Evolutionary conservation across 2,329 filamentous ascomycete genomes (phyloP).

Genomic region (Cadophora gregata): DNA sequence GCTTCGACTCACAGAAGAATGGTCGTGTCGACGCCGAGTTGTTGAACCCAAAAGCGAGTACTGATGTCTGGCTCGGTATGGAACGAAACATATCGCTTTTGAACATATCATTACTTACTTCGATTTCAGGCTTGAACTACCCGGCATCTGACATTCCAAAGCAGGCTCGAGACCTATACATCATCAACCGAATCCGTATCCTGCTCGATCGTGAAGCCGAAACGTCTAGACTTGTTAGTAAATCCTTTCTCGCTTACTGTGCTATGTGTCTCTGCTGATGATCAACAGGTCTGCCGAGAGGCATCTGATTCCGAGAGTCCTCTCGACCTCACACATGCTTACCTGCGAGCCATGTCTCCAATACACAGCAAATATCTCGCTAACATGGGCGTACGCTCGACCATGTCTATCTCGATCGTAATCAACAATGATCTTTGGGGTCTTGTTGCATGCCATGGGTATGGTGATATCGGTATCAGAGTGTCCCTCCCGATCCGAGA

Average conservation of each 20-base stretch:
- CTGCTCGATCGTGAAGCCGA: conserved; percentile 82
- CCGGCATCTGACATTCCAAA: conserved; percentile 85
- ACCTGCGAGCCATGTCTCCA: conserved; percentile 86
- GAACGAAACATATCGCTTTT: too few relatives aligned
- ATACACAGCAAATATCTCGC: conserved; percentile 84
- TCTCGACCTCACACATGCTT: conserved; percentile 82
- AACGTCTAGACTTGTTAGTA: conserved; percentile 67
- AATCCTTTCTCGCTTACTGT: not conserved
- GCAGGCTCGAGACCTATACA: conserved; percentile 84
- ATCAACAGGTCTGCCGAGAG: conserved; percentile 66
- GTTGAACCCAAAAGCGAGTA: conserved; percentile 34
- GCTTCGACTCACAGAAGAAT: conserved; percentile 38
- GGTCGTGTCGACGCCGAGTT: conserved; percentile 40
- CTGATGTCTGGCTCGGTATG: conserved; percentile 36
- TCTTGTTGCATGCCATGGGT: conserved; percentile 82
- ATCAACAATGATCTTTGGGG: conserved; percentile 87
- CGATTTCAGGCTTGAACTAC: conserved; percentile 64
- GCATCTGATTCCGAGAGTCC: conserved; percentile 73
- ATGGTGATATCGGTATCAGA: conserved; percentile 77
- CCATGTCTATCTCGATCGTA: conserved; percentile 91
- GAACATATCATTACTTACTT: not conserved
- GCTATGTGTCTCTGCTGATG: not conserved
- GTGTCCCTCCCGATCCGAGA: conserved; percentile 89
- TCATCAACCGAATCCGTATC: conserved; percentile 84
- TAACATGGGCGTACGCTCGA: conserved; percentile 87